Base-by-base conservation (phyloP, 805 yeast genomes). In the Wickerhamiella qilinensis region DNA sequence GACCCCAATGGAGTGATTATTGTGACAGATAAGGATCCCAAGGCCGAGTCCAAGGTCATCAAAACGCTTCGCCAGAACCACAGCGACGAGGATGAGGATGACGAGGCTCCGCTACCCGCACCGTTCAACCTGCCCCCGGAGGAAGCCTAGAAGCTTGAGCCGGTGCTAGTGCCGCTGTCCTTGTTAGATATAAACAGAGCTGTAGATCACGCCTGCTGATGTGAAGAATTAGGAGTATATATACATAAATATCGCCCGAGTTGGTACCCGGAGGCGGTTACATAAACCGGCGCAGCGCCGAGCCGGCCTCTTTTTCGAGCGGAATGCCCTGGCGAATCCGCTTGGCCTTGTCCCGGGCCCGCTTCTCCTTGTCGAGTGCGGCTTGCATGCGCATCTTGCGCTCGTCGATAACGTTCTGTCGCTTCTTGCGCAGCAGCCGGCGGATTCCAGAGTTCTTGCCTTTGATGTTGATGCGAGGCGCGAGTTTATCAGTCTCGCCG, bases 1-100 rank as follows among this genome's bases (percentile, higher is more conserved):
- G 49, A 54, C 22, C 50, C 46, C 16, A 52, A 52, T 28, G 62
- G 62, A 21, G 62, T 59, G 3, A 41, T 57, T 11, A 46, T 59
- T 8, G 56, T 59, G 19, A 35, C 40, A 20, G 58, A 54, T 41
- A 46, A 42, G 18, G 38, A 46, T 19, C 54, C 57, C 11, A 41
- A 45, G 36, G 62, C 56, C 35, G 72, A 77, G 20, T 61, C 69
- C 24, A 80, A 74, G 43, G 59, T 70, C 43, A 79, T 86, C 55
- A 80, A 77, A 59, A 88, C 96, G 1, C 77, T 83, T 20, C 77
- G 94, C 58, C 93, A 85, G 57, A 63, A 84, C 72, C 56, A 93
- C 85, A 17, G 93, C 80, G 78, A 83, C 18, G 79, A 79, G 53
- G 72, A 69, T 15, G 71, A 79, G 49, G 65, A 65, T 43, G 76